A percentile compares a stretch with the other conserved stretches of the same genome.
Evolutionary conservation across 2,329 filamentous ascomycete genomes (phyloP).

Genomic region (Ilyonectria mors-panacis): DNA sequence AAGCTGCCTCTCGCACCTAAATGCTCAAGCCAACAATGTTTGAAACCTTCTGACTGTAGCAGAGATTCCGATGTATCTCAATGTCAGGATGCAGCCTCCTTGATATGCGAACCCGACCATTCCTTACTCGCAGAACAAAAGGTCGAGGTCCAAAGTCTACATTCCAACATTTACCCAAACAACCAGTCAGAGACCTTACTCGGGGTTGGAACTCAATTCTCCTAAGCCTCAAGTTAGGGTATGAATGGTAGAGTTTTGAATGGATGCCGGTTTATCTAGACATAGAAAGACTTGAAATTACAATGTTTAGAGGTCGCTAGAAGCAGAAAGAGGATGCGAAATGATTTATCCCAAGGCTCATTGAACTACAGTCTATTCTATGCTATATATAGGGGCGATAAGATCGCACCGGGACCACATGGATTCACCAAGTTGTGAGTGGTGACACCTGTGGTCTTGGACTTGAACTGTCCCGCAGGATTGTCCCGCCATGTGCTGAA

Average conservation of each 20-base stretch:
- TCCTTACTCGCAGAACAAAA: too few relatives aligned
- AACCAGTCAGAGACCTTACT: not conserved
- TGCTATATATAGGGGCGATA: not conserved
- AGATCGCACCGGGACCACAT: not conserved
- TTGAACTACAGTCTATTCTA: not conserved
- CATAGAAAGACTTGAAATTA: not conserved
- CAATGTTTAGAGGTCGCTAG: not conserved
- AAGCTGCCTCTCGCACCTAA: not conserved
- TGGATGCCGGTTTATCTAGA: not conserved
- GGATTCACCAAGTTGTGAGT: not conserved
- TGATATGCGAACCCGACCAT: not conserved
- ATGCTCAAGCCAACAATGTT: not conserved
- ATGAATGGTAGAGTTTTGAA: not conserved
- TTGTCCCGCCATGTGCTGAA: not conserved
- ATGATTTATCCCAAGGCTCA: not conserved
- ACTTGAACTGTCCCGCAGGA: not conserved
- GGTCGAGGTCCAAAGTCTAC: too few relatives aligned
- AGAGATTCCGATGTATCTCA: not conserved
- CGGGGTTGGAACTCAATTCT: not conserved
- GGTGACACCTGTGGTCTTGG: not conserved
- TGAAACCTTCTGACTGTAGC: not conserved
- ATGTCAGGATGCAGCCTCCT: not conserved
- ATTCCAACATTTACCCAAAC: too few relatives aligned
- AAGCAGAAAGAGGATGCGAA: not conserved
- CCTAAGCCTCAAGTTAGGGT: not conserved